Percentiles rank a stretch among this genome's conserved stretches.
Conservation (phyloP, 148 eudicot genomes). For the Vaccinium myrtillus region DNA sequence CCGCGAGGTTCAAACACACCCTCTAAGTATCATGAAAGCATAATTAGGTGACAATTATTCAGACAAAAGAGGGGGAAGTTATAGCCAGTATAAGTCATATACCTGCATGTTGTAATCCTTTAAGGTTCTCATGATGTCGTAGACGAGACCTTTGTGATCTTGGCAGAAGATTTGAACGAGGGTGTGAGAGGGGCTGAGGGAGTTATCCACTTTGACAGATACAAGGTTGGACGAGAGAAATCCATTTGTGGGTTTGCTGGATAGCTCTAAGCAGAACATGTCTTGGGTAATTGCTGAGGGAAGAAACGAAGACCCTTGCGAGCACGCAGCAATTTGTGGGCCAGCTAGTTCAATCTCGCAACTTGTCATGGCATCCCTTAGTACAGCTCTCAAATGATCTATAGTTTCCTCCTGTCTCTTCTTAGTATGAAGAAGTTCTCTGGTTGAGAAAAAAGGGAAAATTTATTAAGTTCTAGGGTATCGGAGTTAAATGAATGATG, state of each 20-base stretch:
- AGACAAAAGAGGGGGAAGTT: not conserved
- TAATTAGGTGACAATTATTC: too few species aligned
- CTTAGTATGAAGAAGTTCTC: conserved; percentile 34
- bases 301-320: conserved; percentile 45
- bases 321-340: conserved; percentile 42
- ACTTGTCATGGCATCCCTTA: conserved; percentile 37
- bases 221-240: conserved; percentile 18
- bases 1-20: not conserved
- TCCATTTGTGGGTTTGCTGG: conserved; percentile 25
- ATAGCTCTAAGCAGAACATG: conserved; percentile 32
- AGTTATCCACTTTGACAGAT: conserved; percentile 47
- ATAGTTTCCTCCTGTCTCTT: conserved; percentile 49
- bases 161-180: conserved; percentile 52
- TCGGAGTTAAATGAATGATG: not conserved
- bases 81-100: not conserved
- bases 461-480: not conserved
- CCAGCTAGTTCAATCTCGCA: conserved; percentile 54
- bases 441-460: conserved; percentile 4
- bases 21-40: not conserved
- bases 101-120: conserved; percentile 73
- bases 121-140: conserved; percentile 59
- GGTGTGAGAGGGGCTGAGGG: conserved; percentile 61
- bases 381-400: conserved; percentile 28
- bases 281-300: conserved; percentile 44
- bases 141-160: conserved; percentile 61